Evolutionary conservation across 768 basidiomycete species (phyloP).

Genomic region (Coprinopsis cinerea): DNA sequence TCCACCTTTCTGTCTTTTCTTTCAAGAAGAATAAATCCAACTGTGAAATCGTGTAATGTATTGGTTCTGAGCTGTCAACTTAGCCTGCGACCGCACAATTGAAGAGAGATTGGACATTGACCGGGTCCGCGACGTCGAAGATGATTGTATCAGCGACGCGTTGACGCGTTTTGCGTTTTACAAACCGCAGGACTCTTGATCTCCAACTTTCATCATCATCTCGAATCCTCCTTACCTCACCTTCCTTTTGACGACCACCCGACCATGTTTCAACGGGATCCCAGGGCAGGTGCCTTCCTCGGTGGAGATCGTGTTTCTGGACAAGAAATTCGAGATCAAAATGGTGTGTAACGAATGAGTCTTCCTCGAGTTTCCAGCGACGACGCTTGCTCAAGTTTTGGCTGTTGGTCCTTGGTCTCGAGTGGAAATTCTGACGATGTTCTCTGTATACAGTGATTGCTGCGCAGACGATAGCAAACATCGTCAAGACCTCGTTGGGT

Average conservation of each 20-base stretch:
- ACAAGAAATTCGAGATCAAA: constrained; percentile 94
- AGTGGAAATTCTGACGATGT: not conserved
- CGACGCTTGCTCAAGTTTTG: too few relatives aligned
- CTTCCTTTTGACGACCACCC: constrained; percentile 9
- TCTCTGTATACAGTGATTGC: constrained; percentile 63
- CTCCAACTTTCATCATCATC: not conserved
- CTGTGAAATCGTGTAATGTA: too few relatives aligned
- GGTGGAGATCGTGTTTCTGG: constrained; percentile 93
- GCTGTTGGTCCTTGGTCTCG: not conserved
- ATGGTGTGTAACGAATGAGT: constrained; percentile 53
- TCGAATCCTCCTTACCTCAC: not conserved
- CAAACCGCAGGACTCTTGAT: too few relatives aligned
- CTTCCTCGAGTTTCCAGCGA: too few relatives aligned
- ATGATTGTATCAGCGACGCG: not conserved
- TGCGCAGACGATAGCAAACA: constrained; percentile 94
- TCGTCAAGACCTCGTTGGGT: constrained; percentile 93
- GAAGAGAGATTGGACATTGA: not conserved
- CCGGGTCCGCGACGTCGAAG: not conserved
- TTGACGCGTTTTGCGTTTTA: constrained; percentile 10
- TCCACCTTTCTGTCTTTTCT: too few relatives aligned
- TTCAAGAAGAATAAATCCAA: too few relatives aligned
- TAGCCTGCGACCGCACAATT: too few relatives aligned
- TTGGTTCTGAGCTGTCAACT: too few relatives aligned
- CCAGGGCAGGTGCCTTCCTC: constrained; percentile 84
- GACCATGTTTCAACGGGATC: constrained; percentile 85